Evolutionary conservation across 2,329 filamentous ascomycete species (phyloP), one percentile per base, ranked within the genome.

Genomic region (Fusarium concolor): DNA sequence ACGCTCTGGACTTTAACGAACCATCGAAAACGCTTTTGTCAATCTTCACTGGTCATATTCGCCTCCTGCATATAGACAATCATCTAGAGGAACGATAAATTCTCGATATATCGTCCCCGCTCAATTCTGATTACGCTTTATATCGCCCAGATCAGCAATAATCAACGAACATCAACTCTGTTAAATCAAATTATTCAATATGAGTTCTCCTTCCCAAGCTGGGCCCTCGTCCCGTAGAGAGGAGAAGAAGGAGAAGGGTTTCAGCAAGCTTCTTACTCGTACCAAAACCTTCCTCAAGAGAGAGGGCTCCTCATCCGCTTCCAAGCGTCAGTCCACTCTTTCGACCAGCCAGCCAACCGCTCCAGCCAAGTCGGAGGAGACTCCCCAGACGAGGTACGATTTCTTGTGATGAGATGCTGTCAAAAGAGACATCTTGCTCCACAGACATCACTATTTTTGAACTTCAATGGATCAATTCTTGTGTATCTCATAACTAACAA

Each of bases 271-370:
- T 20, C 64, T 87, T 31, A 81, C 81, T 35, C 79, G 83, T 35
- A 79, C 85, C 73, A 87, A 82, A 79, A 83, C 83, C 5, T 83
- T 84, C 31, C 78, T 86, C 44, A 85, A 70, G 67, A 46, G 80
- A 62, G 82, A 83, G 14, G 54, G 74, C 29, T 74, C 70, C 22
- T 71, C 71, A 22, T 68, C 65, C 28, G 64, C 68, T 14, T 73
- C 76, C 10, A 77, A 73, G 61, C 72, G 75, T 35, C 62, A 68
- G 35, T 76, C 76, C 8, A 61, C 55, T 22, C 56, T 75, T 47
- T 58, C 67, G n/a, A 51, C 67, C 51, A 67, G 59, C 49, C 70
- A 68, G 44, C 29, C 64, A 38, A 51, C 60, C 28, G 41, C 65
- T 50, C 64, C 58, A 41, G 53, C 67, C 56, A 73, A 74, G 61